Conservation (phyloP, 2,329 filamentous ascomycete genomes). For the Tricladium varicosporioides region DNA sequence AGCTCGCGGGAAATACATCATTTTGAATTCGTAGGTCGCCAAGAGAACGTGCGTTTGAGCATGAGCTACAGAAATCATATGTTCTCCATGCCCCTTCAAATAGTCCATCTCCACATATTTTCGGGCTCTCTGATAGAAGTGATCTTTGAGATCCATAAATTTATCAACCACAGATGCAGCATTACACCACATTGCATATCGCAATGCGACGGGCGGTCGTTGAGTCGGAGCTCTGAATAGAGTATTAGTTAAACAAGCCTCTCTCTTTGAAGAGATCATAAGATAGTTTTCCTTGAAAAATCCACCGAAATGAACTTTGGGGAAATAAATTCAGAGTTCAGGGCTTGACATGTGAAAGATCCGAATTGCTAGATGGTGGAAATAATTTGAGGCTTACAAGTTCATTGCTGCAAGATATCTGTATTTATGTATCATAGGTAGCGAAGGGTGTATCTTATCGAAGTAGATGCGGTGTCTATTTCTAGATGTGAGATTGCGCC, state of each 20-base stretch:
- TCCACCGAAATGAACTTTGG: too few species aligned
- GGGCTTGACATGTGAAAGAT: too few species aligned
- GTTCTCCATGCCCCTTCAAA: slow-evolving; percentile 88
- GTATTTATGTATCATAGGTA: slow-evolving; percentile 86
- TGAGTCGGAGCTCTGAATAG: slow-evolving; percentile 67
- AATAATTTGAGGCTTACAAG: slow-evolving; percentile 48
- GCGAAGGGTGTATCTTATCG: slow-evolving; percentile 80
- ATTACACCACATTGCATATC: slow-evolving; percentile 95
- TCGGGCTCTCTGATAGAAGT: slow-evolving; percentile 85
- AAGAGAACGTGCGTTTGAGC: slow-evolving; percentile 82
- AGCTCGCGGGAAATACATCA: slow-evolving; percentile 94
- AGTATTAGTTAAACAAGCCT: slow-evolving; percentile 13
- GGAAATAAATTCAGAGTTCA: background rate
- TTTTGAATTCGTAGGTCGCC: slow-evolving; percentile 87
- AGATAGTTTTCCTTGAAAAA: too few species aligned
- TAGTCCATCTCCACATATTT: slow-evolving; percentile 91
- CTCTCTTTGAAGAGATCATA: too few species aligned
- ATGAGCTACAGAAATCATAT: slow-evolving; percentile 81
- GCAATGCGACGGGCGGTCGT: slow-evolving; percentile 80
- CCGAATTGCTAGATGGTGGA: background rate
- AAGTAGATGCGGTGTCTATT: slow-evolving; percentile 80
- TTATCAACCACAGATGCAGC: slow-evolving; percentile 85
- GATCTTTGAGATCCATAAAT: slow-evolving; percentile 73
- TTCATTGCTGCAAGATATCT: slow-evolving; percentile 88
- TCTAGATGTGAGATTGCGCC: slow-evolving; percentile 21